These are phyloP conservation scores for Cyclotella kingstonii DNA, from an alignment of 108 stramenopile species.

Conservation along the genomic window DNA sequence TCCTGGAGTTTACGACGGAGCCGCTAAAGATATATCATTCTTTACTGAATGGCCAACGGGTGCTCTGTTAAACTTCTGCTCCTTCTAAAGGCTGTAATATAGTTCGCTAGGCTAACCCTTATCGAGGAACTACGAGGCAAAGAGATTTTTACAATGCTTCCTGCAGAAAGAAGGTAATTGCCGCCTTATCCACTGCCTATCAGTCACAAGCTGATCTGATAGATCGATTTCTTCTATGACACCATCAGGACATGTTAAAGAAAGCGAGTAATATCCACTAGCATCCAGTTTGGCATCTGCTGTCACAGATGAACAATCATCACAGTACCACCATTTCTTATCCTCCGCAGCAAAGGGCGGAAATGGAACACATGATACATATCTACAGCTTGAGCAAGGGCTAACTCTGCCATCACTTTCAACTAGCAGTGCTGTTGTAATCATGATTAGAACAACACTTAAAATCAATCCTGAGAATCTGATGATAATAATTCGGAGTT, in stretches of 20 bases:
- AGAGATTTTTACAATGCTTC: conserved; percentile 56
- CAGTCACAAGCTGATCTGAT: conserved; percentile 47
- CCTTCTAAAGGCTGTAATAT: too few species aligned
- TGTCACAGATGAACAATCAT: conserved; percentile 65
- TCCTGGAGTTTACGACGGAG: too few species aligned
- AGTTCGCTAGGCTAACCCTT: too few species aligned
- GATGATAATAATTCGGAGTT: conserved; percentile 37
- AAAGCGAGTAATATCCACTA: conserved; percentile 49
- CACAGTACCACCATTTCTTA: conserved; percentile 91
- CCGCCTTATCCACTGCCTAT: conserved; percentile 50
- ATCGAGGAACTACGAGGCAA: conserved; percentile 42
- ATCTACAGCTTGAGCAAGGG: conserved; percentile 72
- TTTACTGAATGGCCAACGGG: too few species aligned
- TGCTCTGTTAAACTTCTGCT: too few species aligned
- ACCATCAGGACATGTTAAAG: conserved; percentile 66
- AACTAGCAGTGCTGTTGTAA: conserved; percentile 63
- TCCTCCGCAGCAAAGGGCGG: conserved; percentile 57
- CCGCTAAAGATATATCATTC: too few species aligned
- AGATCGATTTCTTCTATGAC: conserved; percentile 55
- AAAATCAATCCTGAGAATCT: conserved; percentile 75
- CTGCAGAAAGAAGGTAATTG: conserved; percentile 59
- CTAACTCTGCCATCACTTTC: conserved; percentile 56
- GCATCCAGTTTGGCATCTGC: conserved; percentile 51
- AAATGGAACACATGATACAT: conserved; percentile 83
- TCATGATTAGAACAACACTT: conserved; percentile 62